A percentile compares a stretch with the other conserved stretches of the same genome.
phyloP scores from a whole-genome alignment of 768 basidiomycete genomes.

The Boletus eberwhitei region DNA sequence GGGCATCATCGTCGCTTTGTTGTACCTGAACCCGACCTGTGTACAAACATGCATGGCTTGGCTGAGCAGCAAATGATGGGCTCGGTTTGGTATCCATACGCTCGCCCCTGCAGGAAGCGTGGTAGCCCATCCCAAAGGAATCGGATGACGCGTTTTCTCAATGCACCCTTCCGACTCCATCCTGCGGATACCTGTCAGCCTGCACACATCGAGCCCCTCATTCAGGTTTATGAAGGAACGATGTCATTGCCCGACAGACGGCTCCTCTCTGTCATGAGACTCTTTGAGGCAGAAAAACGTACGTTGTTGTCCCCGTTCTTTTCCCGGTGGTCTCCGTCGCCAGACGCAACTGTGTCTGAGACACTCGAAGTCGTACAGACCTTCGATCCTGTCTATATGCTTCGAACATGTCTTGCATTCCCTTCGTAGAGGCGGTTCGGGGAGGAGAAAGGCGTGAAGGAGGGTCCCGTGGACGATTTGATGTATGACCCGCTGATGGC shows the following conservation, averaged over 20 bases:
- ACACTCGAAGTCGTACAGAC: constrained; percentile 65
- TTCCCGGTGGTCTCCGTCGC: constrained; percentile 56
- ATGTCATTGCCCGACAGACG: constrained; percentile 59
- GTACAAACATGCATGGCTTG: constrained; percentile 35
- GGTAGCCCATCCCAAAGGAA: constrained; percentile 35
- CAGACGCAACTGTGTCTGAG: constrained; percentile 40
- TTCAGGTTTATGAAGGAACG: constrained; percentile 72
- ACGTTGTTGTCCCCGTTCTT: constrained; percentile 64
- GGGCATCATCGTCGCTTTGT: constrained; percentile 39
- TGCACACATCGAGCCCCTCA: constrained; percentile 75
- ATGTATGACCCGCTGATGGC: constrained; percentile 83
- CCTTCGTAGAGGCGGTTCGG: constrained; percentile 60
- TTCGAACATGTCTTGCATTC: constrained; percentile 70
- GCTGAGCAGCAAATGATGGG: constrained; percentile 32
- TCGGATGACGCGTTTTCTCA: constrained; percentile 53
- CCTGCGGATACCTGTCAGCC: constrained; percentile 84
- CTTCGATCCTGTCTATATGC: constrained; percentile 63
- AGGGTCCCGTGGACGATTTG: constrained; percentile 32
- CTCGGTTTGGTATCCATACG: constrained; percentile 17
- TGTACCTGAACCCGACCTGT: constrained; percentile 39
- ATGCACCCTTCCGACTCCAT: constrained; percentile 68
- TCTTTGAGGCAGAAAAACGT: constrained; percentile 73
- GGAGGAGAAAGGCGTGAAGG: constrained; percentile 29
- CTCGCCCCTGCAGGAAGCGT: constrained; percentile 36
- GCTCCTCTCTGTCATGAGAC: constrained; percentile 70